phyloP scores from a whole-genome alignment of 2,329 filamentous ascomycete species.

The Sporothrix curviconia region DNA sequence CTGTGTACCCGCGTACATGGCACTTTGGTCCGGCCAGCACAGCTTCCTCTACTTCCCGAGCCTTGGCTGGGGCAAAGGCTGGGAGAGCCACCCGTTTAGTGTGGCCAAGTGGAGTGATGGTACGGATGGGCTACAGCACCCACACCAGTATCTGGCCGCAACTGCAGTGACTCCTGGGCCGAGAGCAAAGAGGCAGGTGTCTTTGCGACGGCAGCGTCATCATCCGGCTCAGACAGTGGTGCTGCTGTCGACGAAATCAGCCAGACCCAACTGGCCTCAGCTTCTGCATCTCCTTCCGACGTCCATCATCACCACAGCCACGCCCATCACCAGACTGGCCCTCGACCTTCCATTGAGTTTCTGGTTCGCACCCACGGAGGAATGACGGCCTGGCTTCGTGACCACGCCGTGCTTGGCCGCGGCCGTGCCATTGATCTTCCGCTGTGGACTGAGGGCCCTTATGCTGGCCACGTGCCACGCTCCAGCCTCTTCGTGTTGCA shows the following conservation, averaged over 20 bases:
- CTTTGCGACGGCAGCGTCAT: too few relatives aligned
- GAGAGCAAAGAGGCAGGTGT: too few relatives aligned
- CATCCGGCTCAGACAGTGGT: neutral
- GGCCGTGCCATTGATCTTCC: neutral
- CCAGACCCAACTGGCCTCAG: neutral
- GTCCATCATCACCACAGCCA: neutral
- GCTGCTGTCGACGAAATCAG: neutral
- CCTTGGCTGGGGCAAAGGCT: conserved; percentile 3
- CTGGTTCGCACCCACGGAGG: neutral
- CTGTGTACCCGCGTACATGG: neutral
- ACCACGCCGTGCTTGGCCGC: neutral
- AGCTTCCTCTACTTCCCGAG: neutral
- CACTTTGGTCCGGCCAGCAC: neutral
- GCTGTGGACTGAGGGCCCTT: neutral
- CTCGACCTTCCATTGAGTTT: neutral
- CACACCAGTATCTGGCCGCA: too few relatives aligned
- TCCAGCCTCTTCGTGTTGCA: neutral
- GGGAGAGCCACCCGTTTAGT: conserved; percentile 4
- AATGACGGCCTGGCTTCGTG: neutral
- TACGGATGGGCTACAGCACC: too few relatives aligned
- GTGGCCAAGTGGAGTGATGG: neutral
- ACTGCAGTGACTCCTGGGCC: too few relatives aligned
- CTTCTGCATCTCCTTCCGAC: neutral
- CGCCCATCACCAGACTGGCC: neutral
- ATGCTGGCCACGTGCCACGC: neutral